Evolutionary conservation across 108 stramenopile species (phyloP).

Genomic region (Cylindrotheca closterium): DNA sequence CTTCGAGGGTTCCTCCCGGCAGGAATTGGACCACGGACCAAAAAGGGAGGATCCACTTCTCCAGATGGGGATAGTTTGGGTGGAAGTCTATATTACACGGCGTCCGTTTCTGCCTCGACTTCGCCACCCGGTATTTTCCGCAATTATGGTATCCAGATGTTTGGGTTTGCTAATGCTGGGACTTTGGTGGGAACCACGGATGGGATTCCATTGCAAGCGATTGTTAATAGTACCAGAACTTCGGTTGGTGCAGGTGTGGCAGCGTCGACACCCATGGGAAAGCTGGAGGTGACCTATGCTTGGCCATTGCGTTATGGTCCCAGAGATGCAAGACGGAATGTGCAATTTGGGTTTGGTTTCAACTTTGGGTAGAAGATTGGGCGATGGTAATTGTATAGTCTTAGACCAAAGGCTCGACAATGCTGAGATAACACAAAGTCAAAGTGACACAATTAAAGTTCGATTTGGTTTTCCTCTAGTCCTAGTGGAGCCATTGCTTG

Average conservation of each 20-base stretch:
- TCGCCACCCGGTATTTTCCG: conserved; percentile 52
- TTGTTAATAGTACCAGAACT: conserved; percentile 37
- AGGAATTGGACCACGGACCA: conserved; percentile 78
- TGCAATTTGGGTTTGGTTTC: conserved; percentile 85
- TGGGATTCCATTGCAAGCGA: conserved; percentile 14
- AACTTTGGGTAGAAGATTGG: too few species aligned
- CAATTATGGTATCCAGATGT: conserved; percentile 61
- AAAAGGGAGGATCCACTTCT: conserved; percentile 43
- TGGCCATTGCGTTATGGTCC: conserved; percentile 82
- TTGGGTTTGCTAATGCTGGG: conserved; percentile 80
- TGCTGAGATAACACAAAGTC: too few species aligned
- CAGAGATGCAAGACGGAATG: conserved; percentile 61
- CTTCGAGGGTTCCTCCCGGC: conserved; percentile 78
- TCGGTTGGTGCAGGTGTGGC: conserved; percentile 73
- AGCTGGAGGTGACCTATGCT: conserved; percentile 79
- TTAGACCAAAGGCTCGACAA: too few species aligned
- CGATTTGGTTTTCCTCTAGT: too few species aligned
- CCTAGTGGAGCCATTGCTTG: too few species aligned
- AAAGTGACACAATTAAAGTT: too few species aligned
- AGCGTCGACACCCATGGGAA: conserved; percentile 64
- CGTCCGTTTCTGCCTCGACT: conserved; percentile 55
- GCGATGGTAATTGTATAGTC: too few species aligned
- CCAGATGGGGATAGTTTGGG: conserved; percentile 82
- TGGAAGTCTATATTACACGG: conserved; percentile 77
- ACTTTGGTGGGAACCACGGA: conserved; percentile 47